phyloP scores from a whole-genome alignment of 441 rosid species.

The Theobroma grandiflorum region DNA sequence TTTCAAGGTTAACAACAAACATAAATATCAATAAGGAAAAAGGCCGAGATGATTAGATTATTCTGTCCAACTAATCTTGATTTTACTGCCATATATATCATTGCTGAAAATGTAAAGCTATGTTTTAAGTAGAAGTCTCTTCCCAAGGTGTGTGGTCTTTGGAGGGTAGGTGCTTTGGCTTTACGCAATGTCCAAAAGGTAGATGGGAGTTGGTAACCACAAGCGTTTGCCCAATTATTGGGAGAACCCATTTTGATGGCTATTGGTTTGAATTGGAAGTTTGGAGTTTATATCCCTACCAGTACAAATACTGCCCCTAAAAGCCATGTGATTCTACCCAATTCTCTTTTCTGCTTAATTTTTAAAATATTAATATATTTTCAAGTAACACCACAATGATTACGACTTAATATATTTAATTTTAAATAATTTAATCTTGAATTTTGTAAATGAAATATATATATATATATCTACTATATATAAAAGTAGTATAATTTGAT shows the following conservation, averaged over 20 bases:
- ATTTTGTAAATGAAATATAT: no score
- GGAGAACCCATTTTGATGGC: constrained; percentile 23
- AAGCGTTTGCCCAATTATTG: constrained; percentile 23
- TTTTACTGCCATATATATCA: not conserved
- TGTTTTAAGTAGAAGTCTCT: not conserved
- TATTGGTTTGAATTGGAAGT: not conserved
- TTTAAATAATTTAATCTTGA: no score
- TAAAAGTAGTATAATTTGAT: no score
- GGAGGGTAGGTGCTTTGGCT: constrained; percentile 1
- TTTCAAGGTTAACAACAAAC: constrained; percentile 3
- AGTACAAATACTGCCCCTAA: no score
- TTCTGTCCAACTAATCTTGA: not conserved
- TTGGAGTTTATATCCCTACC: no score
- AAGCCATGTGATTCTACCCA: no score
- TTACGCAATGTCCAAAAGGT: constrained; percentile 27
- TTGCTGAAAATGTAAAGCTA: no score
- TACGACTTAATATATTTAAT: no score
- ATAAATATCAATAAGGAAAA: not conserved
- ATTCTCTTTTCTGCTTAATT: no score
- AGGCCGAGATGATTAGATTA: not conserved
- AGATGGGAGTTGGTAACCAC: constrained; percentile 13
- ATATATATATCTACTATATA: no score
- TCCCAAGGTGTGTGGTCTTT: not conserved
- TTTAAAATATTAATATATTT: no score
- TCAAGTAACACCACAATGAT: no score